Evolutionary conservation across 441 rosid species (phyloP), one percentile per base, ranked within the genome.

Genomic region (Metrosideros polymorpha): DNA sequence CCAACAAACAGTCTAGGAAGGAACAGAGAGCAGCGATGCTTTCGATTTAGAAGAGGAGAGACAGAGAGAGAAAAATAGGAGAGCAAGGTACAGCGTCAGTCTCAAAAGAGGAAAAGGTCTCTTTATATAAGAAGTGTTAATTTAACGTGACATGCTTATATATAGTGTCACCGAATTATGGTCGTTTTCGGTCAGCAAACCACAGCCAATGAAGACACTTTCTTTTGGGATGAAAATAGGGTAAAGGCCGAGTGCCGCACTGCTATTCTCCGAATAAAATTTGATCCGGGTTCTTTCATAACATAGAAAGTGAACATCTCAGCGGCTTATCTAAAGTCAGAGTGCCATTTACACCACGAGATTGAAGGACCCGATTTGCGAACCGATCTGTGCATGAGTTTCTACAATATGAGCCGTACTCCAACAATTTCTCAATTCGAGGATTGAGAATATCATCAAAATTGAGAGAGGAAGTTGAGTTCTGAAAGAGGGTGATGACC

Each of bases 361-460:
- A n/a, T 14, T n/a, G 4, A 32, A n/a, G 8, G 2, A n/a, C 9
- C 12, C 1, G 3, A 8, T 30, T 32, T 5, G 25, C 2, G 8
- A 0, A 63, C 3, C 6, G 4, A 63, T 63, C 1, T 30, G 12
- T 25, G 4, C 25, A 63, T 1, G 0, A 32, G 3, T 35, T 63
- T 7, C 1, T n/a, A n/a, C n/a, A n/a, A n/a, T n/a, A n/a, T n/a
- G n/a, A n/a, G n/a, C n/a, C n/a, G n/a, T n/a, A n/a, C 39, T 0
- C 8, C 7, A 6, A 29, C 1, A 2, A 10, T 29, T 29, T 8
- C 5, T 4, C 5, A 2, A 59, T 15, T 3, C 3, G 42, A 61
- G 12, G 3, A 61, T 17, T 0, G 24, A 61, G 42, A 61, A 61
- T 17, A 6, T 61, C 24, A 30, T 18, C 3, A 19, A 61, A 32